Percentiles rank a stretch among this genome's conserved stretches.
Evolutionary conservation across 2,329 filamentous ascomycete genomes (phyloP).

Genomic region (Hymenoscyphus scutula): DNA sequence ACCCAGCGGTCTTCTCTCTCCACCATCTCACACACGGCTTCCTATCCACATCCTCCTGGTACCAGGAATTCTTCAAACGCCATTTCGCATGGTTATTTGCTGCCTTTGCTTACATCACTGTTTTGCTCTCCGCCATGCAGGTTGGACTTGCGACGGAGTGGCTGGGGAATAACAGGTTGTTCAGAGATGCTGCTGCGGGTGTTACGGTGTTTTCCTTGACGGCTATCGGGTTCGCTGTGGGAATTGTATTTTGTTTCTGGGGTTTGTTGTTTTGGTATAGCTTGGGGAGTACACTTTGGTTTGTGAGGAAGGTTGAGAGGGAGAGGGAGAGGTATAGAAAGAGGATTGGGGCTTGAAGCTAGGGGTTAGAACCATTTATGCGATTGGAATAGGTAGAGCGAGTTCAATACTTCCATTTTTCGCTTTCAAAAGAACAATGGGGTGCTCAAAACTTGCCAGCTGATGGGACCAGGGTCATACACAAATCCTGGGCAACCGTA

Average conservation of each 20-base stretch:
- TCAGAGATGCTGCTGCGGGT: not conserved
- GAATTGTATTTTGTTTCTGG: not conserved
- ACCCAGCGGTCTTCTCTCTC: not conserved
- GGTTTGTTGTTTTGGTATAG: not conserved
- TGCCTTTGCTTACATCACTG: conserved; percentile 40
- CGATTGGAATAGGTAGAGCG: no score
- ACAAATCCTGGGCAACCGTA: no score
- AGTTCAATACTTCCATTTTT: no score
- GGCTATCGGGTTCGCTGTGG: not conserved
- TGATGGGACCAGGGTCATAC: no score
- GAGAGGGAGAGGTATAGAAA: conserved; percentile 1
- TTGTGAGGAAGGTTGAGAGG: not conserved
- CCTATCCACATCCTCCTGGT: conserved; percentile 32
- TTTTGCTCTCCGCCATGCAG: conserved; percentile 50
- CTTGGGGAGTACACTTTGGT: not conserved
- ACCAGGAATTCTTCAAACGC: conserved; percentile 43
- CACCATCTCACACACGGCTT: conserved; percentile 19
- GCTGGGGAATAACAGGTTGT: not conserved
- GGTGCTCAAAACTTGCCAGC: no score
- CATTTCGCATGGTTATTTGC: conserved; percentile 45
- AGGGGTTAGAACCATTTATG: no score
- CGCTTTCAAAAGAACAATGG: no score
- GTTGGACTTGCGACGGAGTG: conserved; percentile 41
- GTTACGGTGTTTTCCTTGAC: not conserved
- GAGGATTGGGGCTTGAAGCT: not conserved